These are phyloP conservation scores for Teratosphaeriaceae sp. DNA, from an alignment of 2,329 filamentous ascomycete species.

Conservation along the genomic window DNA sequence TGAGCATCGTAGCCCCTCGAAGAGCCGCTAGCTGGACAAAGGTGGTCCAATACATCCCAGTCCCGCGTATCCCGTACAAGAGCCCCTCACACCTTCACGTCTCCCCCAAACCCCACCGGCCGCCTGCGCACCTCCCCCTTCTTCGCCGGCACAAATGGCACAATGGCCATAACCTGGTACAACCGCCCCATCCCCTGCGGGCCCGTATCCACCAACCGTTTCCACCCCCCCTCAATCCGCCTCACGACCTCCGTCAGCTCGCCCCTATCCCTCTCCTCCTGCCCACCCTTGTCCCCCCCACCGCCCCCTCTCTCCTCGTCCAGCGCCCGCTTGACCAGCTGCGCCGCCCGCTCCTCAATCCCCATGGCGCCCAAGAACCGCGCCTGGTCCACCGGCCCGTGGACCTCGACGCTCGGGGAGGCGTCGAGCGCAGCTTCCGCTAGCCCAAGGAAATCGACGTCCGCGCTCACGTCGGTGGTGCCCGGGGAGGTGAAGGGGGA, in stretches of 20 bases:
- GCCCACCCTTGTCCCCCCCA: no score
- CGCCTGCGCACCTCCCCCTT: slow-evolving; percentile 66
- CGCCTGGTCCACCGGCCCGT: slow-evolving; percentile 83
- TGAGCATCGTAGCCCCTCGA: no score
- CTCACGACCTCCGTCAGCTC: slow-evolving; percentile 44
- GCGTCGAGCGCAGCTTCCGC: slow-evolving; percentile 73
- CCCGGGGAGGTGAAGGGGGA: slow-evolving; percentile 76
- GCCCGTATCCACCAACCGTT: slow-evolving; percentile 73
- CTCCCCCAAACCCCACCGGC: slow-evolving; percentile 89
- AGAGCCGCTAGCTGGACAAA: no score
- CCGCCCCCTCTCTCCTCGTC: slow-evolving; percentile 22
- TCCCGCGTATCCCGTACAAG: no score
- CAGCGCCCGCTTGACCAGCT: slow-evolving; percentile 49
- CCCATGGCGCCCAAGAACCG: slow-evolving; percentile 76
- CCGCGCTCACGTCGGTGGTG: slow-evolving; percentile 78
- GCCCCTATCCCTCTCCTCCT: slow-evolving; percentile 22
- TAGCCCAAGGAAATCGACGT: slow-evolving; percentile 86
- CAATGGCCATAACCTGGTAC: slow-evolving; percentile 87
- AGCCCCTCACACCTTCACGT: slow-evolving; percentile 25
- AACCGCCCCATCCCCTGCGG: slow-evolving; percentile 86
- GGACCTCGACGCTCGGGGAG: slow-evolving; percentile 77
- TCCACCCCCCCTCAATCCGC: slow-evolving; percentile 68
- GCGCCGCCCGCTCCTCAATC: slow-evolving; percentile 67
- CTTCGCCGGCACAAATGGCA: slow-evolving; percentile 49
- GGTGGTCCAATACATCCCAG: no score